phyloP scores from a whole-genome alignment of 306 rosid genomes.

The Herpetospermum pedunculosum region DNA sequence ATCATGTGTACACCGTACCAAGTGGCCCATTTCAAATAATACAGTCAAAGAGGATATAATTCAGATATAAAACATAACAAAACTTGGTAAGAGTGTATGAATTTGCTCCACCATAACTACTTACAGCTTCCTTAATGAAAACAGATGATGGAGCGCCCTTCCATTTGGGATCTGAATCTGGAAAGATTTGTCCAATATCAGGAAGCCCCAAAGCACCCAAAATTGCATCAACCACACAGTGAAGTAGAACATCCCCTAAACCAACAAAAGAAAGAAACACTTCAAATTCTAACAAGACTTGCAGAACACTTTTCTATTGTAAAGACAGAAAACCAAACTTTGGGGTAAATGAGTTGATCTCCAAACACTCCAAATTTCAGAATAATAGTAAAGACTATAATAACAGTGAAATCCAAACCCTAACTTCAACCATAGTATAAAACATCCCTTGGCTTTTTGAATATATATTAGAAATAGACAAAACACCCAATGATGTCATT shows the following conservation, averaged over 20 bases:
- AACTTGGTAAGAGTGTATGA: not conserved
- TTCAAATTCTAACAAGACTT: not conserved
- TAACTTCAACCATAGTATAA: not conserved
- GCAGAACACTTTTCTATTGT: not conserved
- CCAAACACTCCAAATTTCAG: not conserved
- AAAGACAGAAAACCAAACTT: not conserved
- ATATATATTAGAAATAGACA: not conserved
- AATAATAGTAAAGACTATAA: not conserved
- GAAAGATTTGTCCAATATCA: slow-evolving; percentile 86
- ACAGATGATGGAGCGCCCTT: slow-evolving; percentile 77
- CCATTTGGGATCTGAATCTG: slow-evolving; percentile 91
- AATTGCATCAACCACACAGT: slow-evolving; percentile 92
- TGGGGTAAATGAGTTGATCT: not conserved
- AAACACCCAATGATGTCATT: not conserved
- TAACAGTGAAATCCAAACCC: not conserved
- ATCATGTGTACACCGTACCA: not conserved
- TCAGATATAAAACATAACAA: not conserved
- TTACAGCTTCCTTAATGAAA: slow-evolving; percentile 80
- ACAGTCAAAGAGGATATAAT: not conserved
- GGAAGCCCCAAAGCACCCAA: slow-evolving; percentile 92
- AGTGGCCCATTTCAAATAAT: not conserved
- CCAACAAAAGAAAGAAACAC: slow-evolving; percentile 3
- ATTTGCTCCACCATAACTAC: slow-evolving; percentile 25
- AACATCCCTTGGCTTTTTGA: not conserved
- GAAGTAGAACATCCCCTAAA: slow-evolving; percentile 89